Evolutionary conservation across 2,329 filamentous ascomycete species (phyloP).

Genomic region (Rutstroemia sp.): DNA sequence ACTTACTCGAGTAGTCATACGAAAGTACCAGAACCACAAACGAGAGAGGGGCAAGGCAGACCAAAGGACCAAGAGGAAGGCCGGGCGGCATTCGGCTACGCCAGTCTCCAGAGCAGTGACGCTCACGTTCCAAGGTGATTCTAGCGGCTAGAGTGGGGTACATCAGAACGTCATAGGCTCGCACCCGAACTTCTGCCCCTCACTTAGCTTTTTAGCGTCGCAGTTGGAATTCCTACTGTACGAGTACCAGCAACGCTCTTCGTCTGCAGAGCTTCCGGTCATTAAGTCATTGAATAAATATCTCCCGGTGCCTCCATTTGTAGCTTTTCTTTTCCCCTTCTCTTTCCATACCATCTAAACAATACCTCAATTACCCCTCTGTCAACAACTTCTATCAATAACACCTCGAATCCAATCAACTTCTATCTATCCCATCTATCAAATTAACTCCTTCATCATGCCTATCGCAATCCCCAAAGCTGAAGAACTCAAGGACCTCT

Average conservation of each 20-base stretch:
- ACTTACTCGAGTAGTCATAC: too few relatives aligned
- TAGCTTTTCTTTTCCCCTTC: not conserved
- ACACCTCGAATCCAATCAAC: not conserved
- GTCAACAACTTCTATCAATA: not conserved
- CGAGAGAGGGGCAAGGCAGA: too few relatives aligned
- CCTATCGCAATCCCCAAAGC: constrained; percentile 50
- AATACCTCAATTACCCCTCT: too few relatives aligned
- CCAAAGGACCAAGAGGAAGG: too few relatives aligned
- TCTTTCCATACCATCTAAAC: not conserved
- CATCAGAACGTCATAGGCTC: not conserved
- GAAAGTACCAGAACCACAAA: too few relatives aligned
- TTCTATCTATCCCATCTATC: not conserved
- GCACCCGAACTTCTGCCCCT: not conserved
- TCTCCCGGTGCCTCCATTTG: not conserved
- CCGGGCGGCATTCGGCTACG: too few relatives aligned
- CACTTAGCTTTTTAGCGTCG: not conserved
- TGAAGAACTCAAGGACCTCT: constrained; percentile 50
- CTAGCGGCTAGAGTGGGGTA: not conserved
- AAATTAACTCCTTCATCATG: constrained; percentile 35
- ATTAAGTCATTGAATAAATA: not conserved
- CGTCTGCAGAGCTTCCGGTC: too few relatives aligned
- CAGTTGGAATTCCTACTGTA: not conserved
- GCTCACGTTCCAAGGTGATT: too few relatives aligned
- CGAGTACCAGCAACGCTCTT: too few relatives aligned
- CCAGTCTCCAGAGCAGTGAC: too few relatives aligned